Percentiles rank a stretch among this genome's conserved stretches.
These are phyloP conservation scores for Acidiella bohemica DNA, from an alignment of 495 filamentous ascomycete genomes.

Conservation along the genomic window DNA sequence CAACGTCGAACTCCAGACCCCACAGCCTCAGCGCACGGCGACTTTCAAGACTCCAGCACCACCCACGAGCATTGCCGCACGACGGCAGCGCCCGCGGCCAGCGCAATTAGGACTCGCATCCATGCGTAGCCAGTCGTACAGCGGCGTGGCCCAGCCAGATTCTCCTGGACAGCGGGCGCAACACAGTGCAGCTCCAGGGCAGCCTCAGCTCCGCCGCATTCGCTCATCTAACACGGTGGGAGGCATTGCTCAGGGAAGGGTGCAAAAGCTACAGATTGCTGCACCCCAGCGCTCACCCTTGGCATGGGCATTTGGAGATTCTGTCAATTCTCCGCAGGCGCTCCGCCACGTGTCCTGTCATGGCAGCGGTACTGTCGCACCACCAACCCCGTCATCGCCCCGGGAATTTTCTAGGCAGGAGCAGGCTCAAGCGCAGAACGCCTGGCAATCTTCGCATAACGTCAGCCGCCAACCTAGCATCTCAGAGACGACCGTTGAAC, in stretches of 20 bases:
- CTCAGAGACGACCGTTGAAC: slow-evolving; percentile 18
- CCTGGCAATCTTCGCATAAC: slow-evolving; percentile 12
- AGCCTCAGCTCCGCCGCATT: slow-evolving; percentile 28
- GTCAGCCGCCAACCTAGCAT: slow-evolving; percentile 18
- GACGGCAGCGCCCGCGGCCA: slow-evolving; percentile 25
- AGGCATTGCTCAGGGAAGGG: slow-evolving; percentile 22
- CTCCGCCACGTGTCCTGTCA: slow-evolving; percentile 8
- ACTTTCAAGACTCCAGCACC: slow-evolving; percentile 25
- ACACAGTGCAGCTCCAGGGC: slow-evolving; percentile 2
- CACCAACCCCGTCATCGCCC: slow-evolving; percentile 31
- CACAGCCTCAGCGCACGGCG: slow-evolving; percentile 5
- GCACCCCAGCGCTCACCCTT: slow-evolving; percentile 32
- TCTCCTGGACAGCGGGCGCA: slow-evolving; percentile 7
- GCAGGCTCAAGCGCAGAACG: slow-evolving; percentile 1
- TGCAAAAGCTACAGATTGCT: slow-evolving; percentile 24
- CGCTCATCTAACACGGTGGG: slow-evolving; percentile 21
- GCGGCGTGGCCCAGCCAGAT: slow-evolving; percentile 21
- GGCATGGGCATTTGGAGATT: slow-evolving; percentile 25
- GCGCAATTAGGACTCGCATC: slow-evolving; percentile 23
- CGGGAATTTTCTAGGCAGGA: slow-evolving; percentile 18
- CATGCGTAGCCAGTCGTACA: slow-evolving; percentile 29
- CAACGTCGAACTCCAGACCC: slow-evolving; percentile 14
- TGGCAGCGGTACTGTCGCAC: slow-evolving; percentile 23
- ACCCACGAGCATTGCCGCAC: slow-evolving; percentile 25
- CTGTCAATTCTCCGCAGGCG: slow-evolving; percentile 28